Evolutionary conservation across 176 grass and related monocot species (phyloP).

Genomic region (Avena eriantha): DNA sequence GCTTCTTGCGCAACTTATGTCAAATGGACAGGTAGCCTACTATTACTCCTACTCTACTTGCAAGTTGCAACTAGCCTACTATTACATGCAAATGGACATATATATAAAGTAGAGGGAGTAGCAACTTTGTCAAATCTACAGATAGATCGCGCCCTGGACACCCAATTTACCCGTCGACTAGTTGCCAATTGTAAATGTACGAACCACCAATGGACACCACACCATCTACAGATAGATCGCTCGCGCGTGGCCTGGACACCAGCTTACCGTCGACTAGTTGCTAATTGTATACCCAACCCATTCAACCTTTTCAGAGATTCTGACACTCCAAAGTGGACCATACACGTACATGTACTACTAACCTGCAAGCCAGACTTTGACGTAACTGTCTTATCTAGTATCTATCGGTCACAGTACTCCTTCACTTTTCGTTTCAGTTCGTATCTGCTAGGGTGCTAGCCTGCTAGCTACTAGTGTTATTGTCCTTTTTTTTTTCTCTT

Average conservation of each 20-base stretch:
- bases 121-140: conserved; percentile 27
- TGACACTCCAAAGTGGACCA: neutral
- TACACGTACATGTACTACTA: neutral
- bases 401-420: neutral
- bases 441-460: neutral
- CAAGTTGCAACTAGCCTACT: neutral
- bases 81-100: neutral
- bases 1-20: neutral
- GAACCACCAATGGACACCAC: neutral
- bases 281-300: no score
- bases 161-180: neutral
- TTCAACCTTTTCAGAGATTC: neutral
- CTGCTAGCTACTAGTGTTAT: neutral
- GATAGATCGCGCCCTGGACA: neutral
- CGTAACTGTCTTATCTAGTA: neutral
- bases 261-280: no score
- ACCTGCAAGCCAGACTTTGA: neutral
- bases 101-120: no score
- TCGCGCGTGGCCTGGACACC: no score
- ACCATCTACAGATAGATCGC: no score
- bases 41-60: neutral
- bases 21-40: neutral
- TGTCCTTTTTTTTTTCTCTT: neutral
- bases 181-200: neutral
- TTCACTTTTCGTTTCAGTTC: neutral